Conservation (phyloP, 352 stramenopile genomes). For the Phytophthora quininea region DNA sequence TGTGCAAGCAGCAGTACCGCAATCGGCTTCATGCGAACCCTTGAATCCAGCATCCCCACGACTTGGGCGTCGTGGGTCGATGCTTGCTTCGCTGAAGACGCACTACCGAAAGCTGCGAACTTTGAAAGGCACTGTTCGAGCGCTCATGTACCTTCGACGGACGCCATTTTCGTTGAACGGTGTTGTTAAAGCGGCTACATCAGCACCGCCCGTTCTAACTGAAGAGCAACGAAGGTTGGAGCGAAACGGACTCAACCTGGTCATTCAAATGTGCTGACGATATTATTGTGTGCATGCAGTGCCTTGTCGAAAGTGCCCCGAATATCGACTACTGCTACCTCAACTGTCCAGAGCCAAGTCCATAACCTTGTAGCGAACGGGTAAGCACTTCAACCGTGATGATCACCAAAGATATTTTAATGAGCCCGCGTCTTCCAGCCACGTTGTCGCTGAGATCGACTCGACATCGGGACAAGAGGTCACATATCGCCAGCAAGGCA, state of each 20-base stretch:
- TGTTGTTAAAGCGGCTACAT: not conserved
- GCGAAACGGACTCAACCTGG: no score
- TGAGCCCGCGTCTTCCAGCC: conserved; percentile 45
- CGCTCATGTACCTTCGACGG: conserved; percentile 61
- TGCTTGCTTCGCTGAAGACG: conserved; percentile 63
- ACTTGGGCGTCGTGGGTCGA: conserved; percentile 32
- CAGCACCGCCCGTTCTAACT: not conserved
- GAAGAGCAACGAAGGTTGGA: conserved; percentile 22
- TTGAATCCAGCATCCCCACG: conserved; percentile 6
- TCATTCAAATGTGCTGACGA: no score
- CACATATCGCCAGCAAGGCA: conserved; percentile 69
- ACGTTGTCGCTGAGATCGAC: conserved; percentile 61
- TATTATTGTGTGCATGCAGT: conserved; percentile 4
- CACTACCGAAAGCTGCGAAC: conserved; percentile 74
- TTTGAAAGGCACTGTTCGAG: conserved; percentile 73
- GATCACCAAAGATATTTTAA: no score
- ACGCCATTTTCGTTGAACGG: conserved; percentile 25
- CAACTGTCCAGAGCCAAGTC: conserved; percentile 58
- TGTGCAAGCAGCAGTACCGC: not conserved
- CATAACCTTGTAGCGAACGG: conserved; percentile 66
- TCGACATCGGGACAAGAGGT: conserved; percentile 32
- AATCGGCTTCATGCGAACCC: no score
- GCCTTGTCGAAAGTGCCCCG: conserved; percentile 34
- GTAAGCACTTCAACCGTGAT: conserved; percentile 23
- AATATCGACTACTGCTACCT: conserved; percentile 45